Conservation (phyloP, 768 basidiomycete species). For the Dentipellis sp. region DNA sequence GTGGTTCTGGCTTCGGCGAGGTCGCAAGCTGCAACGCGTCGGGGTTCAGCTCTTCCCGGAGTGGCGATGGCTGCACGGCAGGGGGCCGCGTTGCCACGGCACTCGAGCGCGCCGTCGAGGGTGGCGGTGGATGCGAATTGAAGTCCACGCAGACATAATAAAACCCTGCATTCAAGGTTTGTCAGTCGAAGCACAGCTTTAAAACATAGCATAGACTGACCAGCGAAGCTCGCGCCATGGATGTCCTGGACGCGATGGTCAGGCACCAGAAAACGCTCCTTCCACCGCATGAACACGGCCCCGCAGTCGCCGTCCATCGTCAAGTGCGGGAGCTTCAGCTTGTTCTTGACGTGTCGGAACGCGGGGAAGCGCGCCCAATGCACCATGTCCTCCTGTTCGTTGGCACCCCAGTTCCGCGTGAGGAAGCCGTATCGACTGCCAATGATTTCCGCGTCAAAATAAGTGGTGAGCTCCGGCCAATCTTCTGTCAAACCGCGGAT, state of each 20-base stretch:
- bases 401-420: conserved; percentile 86
- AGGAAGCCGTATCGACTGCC: conserved; percentile 86
- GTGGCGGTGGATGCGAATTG: conserved; percentile 45
- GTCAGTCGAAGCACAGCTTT: conserved; percentile 1
- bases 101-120: conserved; percentile 27
- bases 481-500: conserved; percentile 91
- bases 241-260: conserved; percentile 91
- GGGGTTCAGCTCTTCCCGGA: conserved; percentile 16
- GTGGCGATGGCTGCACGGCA: conserved; percentile 26
- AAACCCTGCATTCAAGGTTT: conserved; percentile 47
- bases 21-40: not conserved
- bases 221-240: conserved; percentile 91
- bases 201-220: conserved; percentile 31
- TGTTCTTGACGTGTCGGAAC: conserved; percentile 72
- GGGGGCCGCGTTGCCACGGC: conserved; percentile 24
- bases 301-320: conserved; percentile 76
- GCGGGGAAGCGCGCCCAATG: conserved; percentile 95
- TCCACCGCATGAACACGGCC: conserved; percentile 93
- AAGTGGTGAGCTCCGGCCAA: conserved; percentile 93
- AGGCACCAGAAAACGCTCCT: conserved; percentile 93
- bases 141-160: conserved; percentile 95
- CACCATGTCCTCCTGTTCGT: conserved; percentile 83
- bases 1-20: conserved; percentile 17
- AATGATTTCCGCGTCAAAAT: conserved; percentile 95
- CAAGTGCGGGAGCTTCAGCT: conserved; percentile 68